Percentiles rank a stretch among this genome's conserved stretches.
Conservation (phyloP, 495 filamentous ascomycete genomes). For the Patellaria atrata region DNA sequence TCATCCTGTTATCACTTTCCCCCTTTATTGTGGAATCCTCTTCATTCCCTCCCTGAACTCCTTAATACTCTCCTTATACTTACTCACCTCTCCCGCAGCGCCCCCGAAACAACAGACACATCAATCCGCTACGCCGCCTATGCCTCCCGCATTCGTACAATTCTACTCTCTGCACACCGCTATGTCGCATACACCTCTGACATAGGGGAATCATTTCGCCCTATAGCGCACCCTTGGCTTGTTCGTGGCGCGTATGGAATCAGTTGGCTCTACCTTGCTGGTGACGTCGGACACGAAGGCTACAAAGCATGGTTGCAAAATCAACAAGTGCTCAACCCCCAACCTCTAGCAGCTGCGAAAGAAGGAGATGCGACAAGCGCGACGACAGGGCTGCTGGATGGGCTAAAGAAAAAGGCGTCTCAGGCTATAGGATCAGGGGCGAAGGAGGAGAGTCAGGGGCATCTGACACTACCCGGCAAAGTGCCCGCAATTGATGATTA, state of each 20-base stretch:
- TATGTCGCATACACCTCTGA: conserved; percentile 97
- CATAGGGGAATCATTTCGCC: conserved; percentile 92
- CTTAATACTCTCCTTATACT: not conserved
- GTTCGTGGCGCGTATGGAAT: conserved; percentile 77
- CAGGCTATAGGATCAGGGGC: conserved; percentile 4
- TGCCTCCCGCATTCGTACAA: conserved; percentile 69
- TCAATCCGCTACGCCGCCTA: conserved; percentile 87
- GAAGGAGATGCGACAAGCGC: conserved; percentile 5
- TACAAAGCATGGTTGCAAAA: conserved; percentile 89
- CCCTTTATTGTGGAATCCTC: conserved; percentile 2
- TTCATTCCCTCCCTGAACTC: not conserved
- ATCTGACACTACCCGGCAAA: conserved; percentile 25
- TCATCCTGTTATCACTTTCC: conserved; percentile 2
- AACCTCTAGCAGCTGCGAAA: conserved; percentile 26
- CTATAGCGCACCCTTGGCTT: conserved; percentile 71
- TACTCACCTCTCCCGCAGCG: conserved; percentile 33
- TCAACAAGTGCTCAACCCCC: conserved; percentile 42
- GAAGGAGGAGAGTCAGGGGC: conserved; percentile 4
- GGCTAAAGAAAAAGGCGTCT: conserved; percentile 3
- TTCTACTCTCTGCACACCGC: conserved; percentile 79
- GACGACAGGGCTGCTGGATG: conserved; percentile 1
- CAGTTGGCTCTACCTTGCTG: conserved; percentile 82
- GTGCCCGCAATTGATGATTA: conserved; percentile 85
- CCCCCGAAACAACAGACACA: conserved; percentile 67
- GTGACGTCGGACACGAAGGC: conserved; percentile 84